Conservation (phyloP, 257 asterid species). For the Solanum chiquidenum region DNA sequence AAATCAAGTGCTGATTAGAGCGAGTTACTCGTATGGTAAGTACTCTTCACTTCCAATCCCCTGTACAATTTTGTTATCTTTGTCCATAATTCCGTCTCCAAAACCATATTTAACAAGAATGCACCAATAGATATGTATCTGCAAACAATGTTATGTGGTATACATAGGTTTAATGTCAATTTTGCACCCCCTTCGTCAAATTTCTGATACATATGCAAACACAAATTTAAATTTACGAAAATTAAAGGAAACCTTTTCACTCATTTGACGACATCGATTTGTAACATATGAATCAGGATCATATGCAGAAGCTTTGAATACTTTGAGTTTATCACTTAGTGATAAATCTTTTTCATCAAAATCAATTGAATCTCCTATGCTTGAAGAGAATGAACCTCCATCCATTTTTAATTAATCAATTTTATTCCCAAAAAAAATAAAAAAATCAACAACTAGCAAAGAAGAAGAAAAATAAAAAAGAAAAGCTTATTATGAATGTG, state of each 20-base stretch:
- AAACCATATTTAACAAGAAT: neutral
- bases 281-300: constrained; percentile 54
- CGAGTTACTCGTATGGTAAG: neutral
- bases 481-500: neutral
- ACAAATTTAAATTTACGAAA: neutral
- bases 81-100: neutral
- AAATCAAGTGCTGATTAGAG: too few relatives aligned
- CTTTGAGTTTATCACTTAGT: constrained; percentile 64
- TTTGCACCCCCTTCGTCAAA: neutral
- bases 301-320: constrained; percentile 51
- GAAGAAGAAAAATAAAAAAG: neutral
- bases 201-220: neutral
- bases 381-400: constrained; percentile 42
- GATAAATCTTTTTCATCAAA: constrained; percentile 52
- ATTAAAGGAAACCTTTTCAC: constrained; percentile 46
- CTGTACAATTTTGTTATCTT: neutral
- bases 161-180: neutral
- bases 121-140: neutral
- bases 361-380: constrained; percentile 48
- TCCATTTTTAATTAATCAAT: constrained; percentile 12
- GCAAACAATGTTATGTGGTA: neutral
- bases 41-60: neutral
- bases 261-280: constrained; percentile 48
- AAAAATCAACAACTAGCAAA: neutral
- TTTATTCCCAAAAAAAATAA: neutral